Conservation (phyloP, 129 eudicot genomes). For the Lonicera japonica region DNA sequence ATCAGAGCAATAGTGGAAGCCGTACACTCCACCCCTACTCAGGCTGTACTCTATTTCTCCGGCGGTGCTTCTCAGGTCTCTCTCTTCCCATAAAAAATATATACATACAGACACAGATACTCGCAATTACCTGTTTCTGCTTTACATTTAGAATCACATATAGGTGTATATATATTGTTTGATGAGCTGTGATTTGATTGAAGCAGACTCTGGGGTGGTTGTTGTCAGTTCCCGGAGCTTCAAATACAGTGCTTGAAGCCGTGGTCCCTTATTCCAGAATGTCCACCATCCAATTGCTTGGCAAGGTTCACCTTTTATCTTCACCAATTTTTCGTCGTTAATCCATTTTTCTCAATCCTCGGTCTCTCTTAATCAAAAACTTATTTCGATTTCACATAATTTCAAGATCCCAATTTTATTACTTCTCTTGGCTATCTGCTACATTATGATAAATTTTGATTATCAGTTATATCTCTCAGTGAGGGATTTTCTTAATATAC, state of each 20-base stretch:
- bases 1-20: constrained; percentile 67
- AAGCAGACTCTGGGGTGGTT: constrained; percentile 74
- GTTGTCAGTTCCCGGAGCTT: constrained; percentile 88
- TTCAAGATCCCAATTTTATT: neutral
- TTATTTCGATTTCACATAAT: no score
- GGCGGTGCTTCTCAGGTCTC: constrained; percentile 94
- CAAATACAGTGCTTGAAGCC: constrained; percentile 83
- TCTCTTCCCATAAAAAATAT: constrained; percentile 5
- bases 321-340: neutral
- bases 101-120: neutral
- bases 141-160: neutral
- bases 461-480: no score
- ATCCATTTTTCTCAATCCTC: neutral
- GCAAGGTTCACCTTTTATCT: constrained; percentile 52
- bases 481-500: neutral
- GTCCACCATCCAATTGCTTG: constrained; percentile 84
- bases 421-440: neutral
- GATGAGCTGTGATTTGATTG: neutral
- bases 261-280: constrained; percentile 85
- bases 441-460: neutral
- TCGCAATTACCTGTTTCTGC: neutral
- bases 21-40: constrained; percentile 82
- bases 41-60: constrained; percentile 75
- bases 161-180: neutral
- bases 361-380: neutral